A percentile compares a stretch with the other conserved stretches of the same genome.
Conservation (phyloP, 768 basidiomycete genomes). For the Hypholoma fasciculare region DNA sequence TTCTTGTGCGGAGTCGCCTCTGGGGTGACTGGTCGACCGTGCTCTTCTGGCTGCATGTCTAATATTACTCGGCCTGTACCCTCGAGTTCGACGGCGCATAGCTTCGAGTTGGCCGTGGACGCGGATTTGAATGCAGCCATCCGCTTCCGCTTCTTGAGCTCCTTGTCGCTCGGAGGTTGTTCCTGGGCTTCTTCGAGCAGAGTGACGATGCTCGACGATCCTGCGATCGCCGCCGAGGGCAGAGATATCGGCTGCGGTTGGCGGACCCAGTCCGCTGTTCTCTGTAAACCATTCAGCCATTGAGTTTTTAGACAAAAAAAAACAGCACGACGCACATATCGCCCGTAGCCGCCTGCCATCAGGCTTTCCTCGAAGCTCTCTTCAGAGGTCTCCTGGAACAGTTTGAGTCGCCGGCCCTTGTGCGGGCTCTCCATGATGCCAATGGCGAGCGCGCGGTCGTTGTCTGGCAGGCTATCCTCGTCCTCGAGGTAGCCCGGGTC, state of each 20-base stretch:
- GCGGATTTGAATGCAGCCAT: slow-evolving; percentile 65
- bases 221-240: slow-evolving; percentile 37
- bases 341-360: slow-evolving; percentile 80
- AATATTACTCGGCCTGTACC: slow-evolving; percentile 74
- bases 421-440: slow-evolving; percentile 71
- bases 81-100: slow-evolving; percentile 66
- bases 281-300: slow-evolving; percentile 28
- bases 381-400: slow-evolving; percentile 82
- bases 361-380: slow-evolving; percentile 85
- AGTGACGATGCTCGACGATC: slow-evolving; percentile 43
- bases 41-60: slow-evolving; percentile 48
- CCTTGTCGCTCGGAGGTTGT: slow-evolving; percentile 52
- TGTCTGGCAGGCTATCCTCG: slow-evolving; percentile 23
- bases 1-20: slow-evolving; percentile 39
- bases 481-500: slow-evolving; percentile 37
- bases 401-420: slow-evolving; percentile 69
- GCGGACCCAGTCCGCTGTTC: slow-evolving; percentile 62
- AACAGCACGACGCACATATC: slow-evolving; percentile 52
- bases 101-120: slow-evolving; percentile 34
- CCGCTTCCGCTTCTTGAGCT: slow-evolving; percentile 65
- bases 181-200: slow-evolving; percentile 40
- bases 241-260: slow-evolving; percentile 51
- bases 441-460: slow-evolving; percentile 33
- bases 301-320: slow-evolving; percentile 1
- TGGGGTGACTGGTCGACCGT: slow-evolving; percentile 21